Conservation (phyloP, 75 land plant genomes). For the Selaginella tamariscina region DNA sequence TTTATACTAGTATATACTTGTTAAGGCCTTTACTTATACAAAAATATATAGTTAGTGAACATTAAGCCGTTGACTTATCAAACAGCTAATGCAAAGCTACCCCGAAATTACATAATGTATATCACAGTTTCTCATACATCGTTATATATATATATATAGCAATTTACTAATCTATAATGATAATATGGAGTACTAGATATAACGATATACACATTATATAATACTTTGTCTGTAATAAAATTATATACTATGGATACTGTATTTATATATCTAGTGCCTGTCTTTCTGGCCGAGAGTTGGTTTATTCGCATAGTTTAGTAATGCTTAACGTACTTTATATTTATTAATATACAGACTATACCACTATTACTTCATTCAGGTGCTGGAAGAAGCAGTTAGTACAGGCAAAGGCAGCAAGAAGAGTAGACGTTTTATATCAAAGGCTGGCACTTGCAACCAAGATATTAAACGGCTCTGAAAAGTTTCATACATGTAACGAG, state of each 20-base stretch:
- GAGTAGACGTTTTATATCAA: neutral
- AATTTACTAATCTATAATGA: no score
- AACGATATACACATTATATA: no score
- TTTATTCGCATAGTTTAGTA: neutral
- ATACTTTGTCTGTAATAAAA: neutral
- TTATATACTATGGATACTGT: neutral
- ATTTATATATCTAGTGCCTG: neutral
- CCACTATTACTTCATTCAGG: neutral
- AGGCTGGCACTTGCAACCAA: neutral
- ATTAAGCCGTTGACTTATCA: no score
- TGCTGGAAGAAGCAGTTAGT: constrained; percentile 2
- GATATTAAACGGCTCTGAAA: neutral
- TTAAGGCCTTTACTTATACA: no score
- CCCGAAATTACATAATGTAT: no score
- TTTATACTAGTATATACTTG: neutral
- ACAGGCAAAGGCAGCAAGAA: neutral
- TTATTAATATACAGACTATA: neutral
- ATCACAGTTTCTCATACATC: no score
- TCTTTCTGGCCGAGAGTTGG: neutral
- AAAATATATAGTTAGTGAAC: no score
- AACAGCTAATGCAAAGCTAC: no score
- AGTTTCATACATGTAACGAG: neutral
- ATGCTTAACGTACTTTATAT: neutral
- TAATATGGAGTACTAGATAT: no score
- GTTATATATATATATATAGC: no score